phyloP scores from a whole-genome alignment of 371 early-diverging fungal genomes.

The Rhizopus delemar region DNA sequence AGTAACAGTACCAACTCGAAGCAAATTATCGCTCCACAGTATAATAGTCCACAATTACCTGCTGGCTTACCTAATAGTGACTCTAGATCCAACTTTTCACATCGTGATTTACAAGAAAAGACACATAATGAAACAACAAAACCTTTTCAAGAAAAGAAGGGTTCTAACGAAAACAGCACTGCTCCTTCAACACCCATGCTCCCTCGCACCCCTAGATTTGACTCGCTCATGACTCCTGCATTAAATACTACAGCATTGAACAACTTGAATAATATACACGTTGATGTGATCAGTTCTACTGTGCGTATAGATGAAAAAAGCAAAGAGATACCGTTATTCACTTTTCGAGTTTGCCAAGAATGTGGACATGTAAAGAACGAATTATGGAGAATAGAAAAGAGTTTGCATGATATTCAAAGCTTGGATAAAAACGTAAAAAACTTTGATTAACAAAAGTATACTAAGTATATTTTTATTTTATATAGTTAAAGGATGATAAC shows the following conservation, averaged over 20 bases:
- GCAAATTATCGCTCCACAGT: neutral
- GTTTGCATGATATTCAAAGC: slow-evolving; percentile 74
- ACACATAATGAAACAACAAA: neutral
- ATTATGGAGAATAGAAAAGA: slow-evolving; percentile 82
- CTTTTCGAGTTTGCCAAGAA: slow-evolving; percentile 45
- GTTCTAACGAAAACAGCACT: neutral
- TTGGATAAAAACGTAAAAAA: slow-evolving; percentile 69
- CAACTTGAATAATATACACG: slow-evolving; percentile 40
- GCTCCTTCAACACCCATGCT: slow-evolving; percentile 19
- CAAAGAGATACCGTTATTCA: slow-evolving; percentile 64
- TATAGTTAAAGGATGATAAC: slow-evolving; percentile 34
- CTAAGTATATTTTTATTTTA: slow-evolving; percentile 1
- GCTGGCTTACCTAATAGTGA: too few relatives aligned
- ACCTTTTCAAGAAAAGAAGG: neutral
- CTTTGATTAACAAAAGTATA: neutral
- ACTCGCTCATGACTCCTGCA: slow-evolving; percentile 7
- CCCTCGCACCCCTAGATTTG: slow-evolving; percentile 17
- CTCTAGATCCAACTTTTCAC: too few relatives aligned
- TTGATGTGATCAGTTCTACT: slow-evolving; percentile 66
- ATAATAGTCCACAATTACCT: neutral
- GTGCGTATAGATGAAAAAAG: slow-evolving; percentile 71
- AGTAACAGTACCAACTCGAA: neutral
- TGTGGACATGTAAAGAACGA: slow-evolving; percentile 42
- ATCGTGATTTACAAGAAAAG: too few relatives aligned
- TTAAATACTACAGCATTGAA: neutral